These are phyloP conservation scores for Pseudozyma hubeiensis DNA, from an alignment of 1,284 basidiomycete species.

Conservation along the genomic window DNA sequence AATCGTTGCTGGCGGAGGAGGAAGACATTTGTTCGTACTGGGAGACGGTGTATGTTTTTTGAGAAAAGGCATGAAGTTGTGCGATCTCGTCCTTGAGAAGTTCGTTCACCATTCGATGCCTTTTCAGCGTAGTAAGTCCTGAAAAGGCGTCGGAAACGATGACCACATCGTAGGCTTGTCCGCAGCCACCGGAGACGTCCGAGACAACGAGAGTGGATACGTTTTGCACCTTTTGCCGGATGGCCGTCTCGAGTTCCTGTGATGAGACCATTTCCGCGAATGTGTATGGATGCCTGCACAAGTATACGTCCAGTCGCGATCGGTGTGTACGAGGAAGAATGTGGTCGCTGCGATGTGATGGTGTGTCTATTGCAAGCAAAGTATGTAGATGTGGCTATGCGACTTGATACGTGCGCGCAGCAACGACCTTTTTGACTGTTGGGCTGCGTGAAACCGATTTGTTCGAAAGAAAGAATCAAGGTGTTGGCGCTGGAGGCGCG, in stretches of 20 bases:
- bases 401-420: not conserved
- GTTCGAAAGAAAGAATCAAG: not conserved
- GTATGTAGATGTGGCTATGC: not conserved
- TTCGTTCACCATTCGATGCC: slow-evolving; percentile 69
- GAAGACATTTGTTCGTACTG: slow-evolving; percentile 48
- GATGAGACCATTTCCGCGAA: slow-evolving; percentile 61
- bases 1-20: not conserved
- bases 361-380: not conserved
- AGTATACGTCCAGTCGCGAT: not conserved
- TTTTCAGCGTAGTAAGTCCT: slow-evolving; percentile 64
- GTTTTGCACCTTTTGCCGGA: slow-evolving; percentile 59
- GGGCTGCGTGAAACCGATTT: not conserved
- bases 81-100: slow-evolving; percentile 70
- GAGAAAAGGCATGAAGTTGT: slow-evolving; percentile 70
- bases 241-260: slow-evolving; percentile 65
- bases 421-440: not conserved
- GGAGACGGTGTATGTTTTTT: slow-evolving; percentile 66
- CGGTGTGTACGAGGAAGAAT: not conserved
- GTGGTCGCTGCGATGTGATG: slow-evolving; percentile 1
- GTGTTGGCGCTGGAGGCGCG: not conserved
- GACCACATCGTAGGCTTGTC: slow-evolving; percentile 67
- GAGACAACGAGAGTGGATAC: slow-evolving; percentile 64
- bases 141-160: slow-evolving; percentile 65
- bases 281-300: not conserved
- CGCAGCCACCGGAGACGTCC: slow-evolving; percentile 67